Conservation (phyloP, 2,329 filamentous ascomycete genomes). For the Graphilbum fragrans region DNA sequence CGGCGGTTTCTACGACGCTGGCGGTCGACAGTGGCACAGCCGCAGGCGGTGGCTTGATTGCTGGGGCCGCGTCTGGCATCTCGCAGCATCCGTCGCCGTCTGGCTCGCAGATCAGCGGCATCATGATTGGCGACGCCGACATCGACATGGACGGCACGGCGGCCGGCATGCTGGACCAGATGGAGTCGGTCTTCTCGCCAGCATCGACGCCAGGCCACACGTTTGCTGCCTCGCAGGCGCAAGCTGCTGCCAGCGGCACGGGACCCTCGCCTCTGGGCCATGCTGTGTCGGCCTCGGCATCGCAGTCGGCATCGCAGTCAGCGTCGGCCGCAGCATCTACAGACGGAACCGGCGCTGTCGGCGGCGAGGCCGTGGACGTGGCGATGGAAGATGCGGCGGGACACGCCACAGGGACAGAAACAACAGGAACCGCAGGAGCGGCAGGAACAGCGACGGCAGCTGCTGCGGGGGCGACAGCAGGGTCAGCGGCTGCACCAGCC, state of each 20-base stretch:
- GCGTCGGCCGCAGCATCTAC: constrained; percentile 12
- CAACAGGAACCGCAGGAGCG: constrained; percentile 8
- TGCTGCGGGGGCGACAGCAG: constrained; percentile 18
- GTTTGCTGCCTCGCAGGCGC: constrained; percentile 28
- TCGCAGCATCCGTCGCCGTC: constrained; percentile 43
- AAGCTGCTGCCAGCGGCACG: constrained; percentile 34
- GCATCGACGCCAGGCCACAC: constrained; percentile 49
- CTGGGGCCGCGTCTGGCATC: constrained; percentile 18
- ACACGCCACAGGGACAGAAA: constrained; percentile 6
- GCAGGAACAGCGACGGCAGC: constrained; percentile 21
- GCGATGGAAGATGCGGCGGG: constrained; percentile 39
- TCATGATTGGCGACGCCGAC: constrained; percentile 47
- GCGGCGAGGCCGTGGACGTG: not conserved
- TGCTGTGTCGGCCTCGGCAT: constrained; percentile 17
- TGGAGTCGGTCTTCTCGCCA: constrained; percentile 49
- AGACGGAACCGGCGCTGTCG: not conserved
- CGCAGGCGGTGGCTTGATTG: constrained; percentile 4
- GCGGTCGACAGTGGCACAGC: not conserved
- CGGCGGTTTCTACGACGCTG: constrained; percentile 1
- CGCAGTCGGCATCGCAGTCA: constrained; percentile 5
- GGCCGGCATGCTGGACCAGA: constrained; percentile 55
- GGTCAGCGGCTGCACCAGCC: constrained; percentile 32
- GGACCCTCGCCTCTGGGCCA: constrained; percentile 29
- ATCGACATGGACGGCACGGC: constrained; percentile 54
- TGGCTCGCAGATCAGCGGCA: constrained; percentile 42